Evolutionary conservation across 345 rosid genomes (phyloP), one percentile per base, ranked within the genome.

Genomic region (Boechera stricta): DNA sequence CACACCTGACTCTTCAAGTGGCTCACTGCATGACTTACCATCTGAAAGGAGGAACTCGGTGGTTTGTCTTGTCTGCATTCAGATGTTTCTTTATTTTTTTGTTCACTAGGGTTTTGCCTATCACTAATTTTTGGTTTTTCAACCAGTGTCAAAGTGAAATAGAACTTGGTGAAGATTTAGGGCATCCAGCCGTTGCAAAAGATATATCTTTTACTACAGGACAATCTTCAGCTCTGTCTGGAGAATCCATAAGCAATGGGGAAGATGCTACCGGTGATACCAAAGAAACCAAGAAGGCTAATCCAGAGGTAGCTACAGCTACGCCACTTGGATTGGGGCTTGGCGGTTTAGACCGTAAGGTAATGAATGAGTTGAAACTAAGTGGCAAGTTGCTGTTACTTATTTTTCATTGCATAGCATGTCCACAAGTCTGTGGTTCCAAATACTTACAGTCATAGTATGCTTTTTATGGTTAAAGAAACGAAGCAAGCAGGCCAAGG

Each of bases 261-360:
- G 88, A 86, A 81, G 86, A 57, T 62, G 66, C 80, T 45, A 66
- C 83, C 33, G 59, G 76, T 73, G 74, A 72, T 76, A 42, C 73
- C 10, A 84, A 82, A 74, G 79, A 84, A 67, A 45, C 82, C 65
- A 84, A 80, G 78, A 76, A 72, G 72, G 85, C 81, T 74, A 44
- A 49, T 80, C 35, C 69, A 41, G 85, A 83, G 42, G 76, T 62
- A 73, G 65, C 81, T 42, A 78, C 84, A 56, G 59, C 84, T 67
- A 83, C 76, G 11, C 98, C 99, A 32, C 89, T 91, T 80, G 99
- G 99, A 66, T 84, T 95, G 82, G 98, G 97, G 68, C 76, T 91
- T 69, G 96, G 94, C 33, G 74, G 89, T 77, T 82, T 95, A 84
- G 97, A 89, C 44, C 88, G 87, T 55, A 95, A 89, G 99, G 99